phyloP scores from a whole-genome alignment of 768 basidiomycete genomes.

The Pisolithus tinctorius region DNA sequence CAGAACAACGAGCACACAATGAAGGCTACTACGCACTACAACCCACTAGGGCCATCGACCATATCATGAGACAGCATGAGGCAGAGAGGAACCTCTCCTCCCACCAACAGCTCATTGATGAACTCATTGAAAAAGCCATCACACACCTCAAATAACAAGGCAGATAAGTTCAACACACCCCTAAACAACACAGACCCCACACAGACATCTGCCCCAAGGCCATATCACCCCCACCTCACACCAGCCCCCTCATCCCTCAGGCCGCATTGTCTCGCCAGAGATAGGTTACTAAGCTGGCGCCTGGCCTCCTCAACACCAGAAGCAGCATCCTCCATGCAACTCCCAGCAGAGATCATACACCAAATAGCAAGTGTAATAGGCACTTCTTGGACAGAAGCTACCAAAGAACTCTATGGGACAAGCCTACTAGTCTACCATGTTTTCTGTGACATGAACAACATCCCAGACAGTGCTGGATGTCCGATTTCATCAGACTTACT shows the following conservation, averaged over 20 bases:
- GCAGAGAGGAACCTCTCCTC: neutral
- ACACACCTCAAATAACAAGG: neutral
- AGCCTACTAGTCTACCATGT: constrained; percentile 35
- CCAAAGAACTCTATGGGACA: constrained; percentile 29
- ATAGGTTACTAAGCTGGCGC: neutral
- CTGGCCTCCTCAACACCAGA: neutral
- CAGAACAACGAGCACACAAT: neutral
- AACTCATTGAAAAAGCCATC: too few species aligned
- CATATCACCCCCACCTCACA: constrained; percentile 8
- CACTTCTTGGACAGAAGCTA: constrained; percentile 24
- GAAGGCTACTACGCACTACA: neutral
- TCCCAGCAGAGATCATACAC: too few species aligned
- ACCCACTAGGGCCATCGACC: neutral
- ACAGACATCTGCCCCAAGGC: neutral
- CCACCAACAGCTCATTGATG: too few species aligned
- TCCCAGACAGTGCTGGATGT: constrained; percentile 27
- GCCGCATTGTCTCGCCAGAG: too few species aligned
- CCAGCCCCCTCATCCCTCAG: constrained; percentile 18
- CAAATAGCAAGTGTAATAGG: constrained; percentile 21
- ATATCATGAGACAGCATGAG: neutral
- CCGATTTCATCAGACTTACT: constrained; percentile 25
- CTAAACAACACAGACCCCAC: neutral
- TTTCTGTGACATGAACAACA: constrained; percentile 29
- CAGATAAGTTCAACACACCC: neutral
- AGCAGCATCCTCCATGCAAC: constrained; percentile 12